A percentile compares a stretch with the other conserved stretches of the same genome.
These are phyloP conservation scores for Camelina laxa DNA, from an alignment of 345 rosid species.

Conservation along the genomic window DNA sequence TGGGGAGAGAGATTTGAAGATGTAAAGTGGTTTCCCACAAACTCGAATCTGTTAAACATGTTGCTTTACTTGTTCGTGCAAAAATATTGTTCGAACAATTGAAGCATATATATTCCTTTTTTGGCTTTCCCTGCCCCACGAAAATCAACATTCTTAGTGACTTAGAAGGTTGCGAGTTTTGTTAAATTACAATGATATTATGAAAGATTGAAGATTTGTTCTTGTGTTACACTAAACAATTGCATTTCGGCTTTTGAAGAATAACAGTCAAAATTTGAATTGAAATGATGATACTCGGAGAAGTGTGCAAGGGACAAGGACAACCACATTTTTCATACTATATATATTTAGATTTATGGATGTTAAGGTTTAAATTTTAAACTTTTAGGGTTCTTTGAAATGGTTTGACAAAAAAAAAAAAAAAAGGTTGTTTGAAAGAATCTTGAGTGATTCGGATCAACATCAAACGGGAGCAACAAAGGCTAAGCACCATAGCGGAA, in stretches of 20 bases:
- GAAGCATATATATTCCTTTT: slow-evolving; percentile 21
- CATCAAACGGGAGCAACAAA: not conserved
- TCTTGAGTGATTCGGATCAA: not conserved
- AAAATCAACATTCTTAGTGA: slow-evolving; percentile 20
- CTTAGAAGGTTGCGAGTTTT: slow-evolving; percentile 28
- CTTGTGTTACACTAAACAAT: slow-evolving; percentile 7
- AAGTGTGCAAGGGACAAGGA: not conserved
- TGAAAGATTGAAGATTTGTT: slow-evolving; percentile 23
- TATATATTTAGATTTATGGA: too few species aligned
- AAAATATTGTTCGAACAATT: slow-evolving; percentile 34
- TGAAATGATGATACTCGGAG: not conserved
- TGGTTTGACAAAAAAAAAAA: too few species aligned
- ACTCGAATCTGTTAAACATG: slow-evolving; percentile 21
- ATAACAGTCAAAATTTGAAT: too few species aligned
- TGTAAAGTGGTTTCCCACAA: slow-evolving; percentile 36
- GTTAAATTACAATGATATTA: slow-evolving; percentile 26
- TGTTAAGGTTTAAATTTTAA: too few species aligned
- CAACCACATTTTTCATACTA: not conserved
- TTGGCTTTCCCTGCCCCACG: slow-evolving; percentile 17
- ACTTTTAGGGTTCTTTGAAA: too few species aligned
- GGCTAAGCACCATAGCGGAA: too few species aligned
- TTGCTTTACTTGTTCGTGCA: slow-evolving; percentile 16
- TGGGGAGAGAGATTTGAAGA: slow-evolving; percentile 26
- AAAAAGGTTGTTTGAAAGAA: too few species aligned
- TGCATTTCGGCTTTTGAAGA: too few species aligned